Conservation (phyloP, 106 monocot species). For the Ottelia alismoides region DNA sequence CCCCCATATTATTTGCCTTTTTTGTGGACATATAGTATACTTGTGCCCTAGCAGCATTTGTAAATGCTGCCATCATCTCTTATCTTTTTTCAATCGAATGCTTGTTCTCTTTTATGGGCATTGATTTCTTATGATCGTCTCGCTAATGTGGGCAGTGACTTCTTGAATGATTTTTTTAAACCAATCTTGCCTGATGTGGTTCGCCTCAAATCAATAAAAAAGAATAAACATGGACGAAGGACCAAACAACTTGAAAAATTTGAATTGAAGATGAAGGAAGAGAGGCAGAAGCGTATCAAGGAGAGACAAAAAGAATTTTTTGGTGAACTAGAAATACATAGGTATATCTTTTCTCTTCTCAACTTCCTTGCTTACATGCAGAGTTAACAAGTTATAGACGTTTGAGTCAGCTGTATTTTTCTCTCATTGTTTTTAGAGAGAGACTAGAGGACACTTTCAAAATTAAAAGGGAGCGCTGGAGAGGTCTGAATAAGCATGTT, state of each 20-base stretch:
- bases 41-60: neutral
- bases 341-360: conserved; percentile 31
- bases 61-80: neutral
- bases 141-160: no score
- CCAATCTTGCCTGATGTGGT: conserved; percentile 76
- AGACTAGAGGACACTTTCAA: conserved; percentile 89
- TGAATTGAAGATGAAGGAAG: conserved; percentile 99
- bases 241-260: conserved; percentile 87
- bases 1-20: no score
- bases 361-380: no score
- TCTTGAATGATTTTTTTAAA: conserved; percentile 89
- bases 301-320: conserved; percentile 99
- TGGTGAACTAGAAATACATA: conserved; percentile 87
- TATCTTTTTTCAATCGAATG: conserved; percentile 1
- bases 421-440: conserved; percentile 57
- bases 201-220: conserved; percentile 75
- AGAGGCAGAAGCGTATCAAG: conserved; percentile 82
- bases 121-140: no score
- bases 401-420: no score
- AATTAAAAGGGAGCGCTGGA: conserved; percentile 75
- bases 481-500: conserved; percentile 67
- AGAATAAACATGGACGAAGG: conserved; percentile 87
- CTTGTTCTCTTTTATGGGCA: no score
- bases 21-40: no score
- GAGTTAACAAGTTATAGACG: no score